phyloP scores from a whole-genome alignment of 148 eudicot species.

The Cornus suecica region DNA sequence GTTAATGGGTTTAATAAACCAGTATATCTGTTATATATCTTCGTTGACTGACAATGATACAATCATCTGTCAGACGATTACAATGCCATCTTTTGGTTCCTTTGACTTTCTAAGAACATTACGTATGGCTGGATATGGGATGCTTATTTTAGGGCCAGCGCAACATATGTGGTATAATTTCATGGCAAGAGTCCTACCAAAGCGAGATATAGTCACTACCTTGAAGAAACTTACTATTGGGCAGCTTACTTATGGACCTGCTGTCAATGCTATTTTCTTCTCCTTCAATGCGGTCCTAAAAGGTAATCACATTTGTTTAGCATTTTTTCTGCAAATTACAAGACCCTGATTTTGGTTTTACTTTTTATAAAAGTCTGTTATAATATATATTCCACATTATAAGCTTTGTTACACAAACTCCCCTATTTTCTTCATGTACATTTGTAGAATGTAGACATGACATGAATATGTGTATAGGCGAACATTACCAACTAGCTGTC shows the following conservation, averaged over 20 bases:
- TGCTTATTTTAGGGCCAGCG: constrained; percentile 64
- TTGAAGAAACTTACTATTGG: constrained; percentile 59
- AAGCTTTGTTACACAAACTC: no score
- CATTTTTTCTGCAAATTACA: not conserved
- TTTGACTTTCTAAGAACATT: constrained; percentile 48
- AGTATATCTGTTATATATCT: not conserved
- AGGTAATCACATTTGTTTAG: constrained; percentile 35
- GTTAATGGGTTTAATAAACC: not conserved
- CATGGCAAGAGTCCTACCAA: constrained; percentile 52
- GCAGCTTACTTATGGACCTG: constrained; percentile 63
- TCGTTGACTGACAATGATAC: not conserved
- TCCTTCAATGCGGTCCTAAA: constrained; percentile 69
- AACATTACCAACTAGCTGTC: no score
- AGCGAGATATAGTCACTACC: constrained; percentile 46
- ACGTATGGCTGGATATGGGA: constrained; percentile 61
- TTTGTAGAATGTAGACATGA: no score
- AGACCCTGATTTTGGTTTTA: not conserved
- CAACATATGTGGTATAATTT: constrained; percentile 78
- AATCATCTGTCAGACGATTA: constrained; percentile 45
- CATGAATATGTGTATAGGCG: no score
- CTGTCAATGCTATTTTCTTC: constrained; percentile 58
- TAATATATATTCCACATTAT: no score
- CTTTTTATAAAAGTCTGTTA: not conserved
- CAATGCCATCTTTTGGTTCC: constrained; percentile 45
- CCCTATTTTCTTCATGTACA: no score